A percentile compares a stretch with the other conserved stretches of the same genome.
phyloP scores from a whole-genome alignment of 2,329 filamentous ascomycete genomes.

The Beauveria brongniartii region DNA sequence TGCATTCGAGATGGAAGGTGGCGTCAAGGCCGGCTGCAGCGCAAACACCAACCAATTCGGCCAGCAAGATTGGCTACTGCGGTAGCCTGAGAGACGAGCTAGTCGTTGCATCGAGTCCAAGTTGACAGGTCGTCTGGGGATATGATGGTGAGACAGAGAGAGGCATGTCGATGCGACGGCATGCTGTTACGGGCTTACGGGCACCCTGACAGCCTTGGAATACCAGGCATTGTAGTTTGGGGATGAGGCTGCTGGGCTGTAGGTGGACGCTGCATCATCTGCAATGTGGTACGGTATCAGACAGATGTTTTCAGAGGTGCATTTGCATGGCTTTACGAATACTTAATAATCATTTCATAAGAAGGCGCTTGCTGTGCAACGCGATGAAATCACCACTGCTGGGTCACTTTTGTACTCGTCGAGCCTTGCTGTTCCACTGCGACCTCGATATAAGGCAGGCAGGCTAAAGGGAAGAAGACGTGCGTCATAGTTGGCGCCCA shows the following conservation, averaged over 20 bases:
- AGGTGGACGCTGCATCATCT: too few relatives aligned
- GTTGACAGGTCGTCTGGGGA: neutral
- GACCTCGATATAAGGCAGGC: neutral
- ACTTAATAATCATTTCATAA: too few relatives aligned
- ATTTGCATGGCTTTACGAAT: too few relatives aligned
- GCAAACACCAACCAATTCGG: neutral
- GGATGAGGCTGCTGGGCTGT: neutral
- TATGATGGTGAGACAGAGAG: neutral
- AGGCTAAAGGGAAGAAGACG: neutral
- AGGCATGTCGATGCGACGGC: slow-evolving; percentile 4
- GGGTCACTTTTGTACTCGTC: neutral
- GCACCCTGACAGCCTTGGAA: slow-evolving; percentile 1
- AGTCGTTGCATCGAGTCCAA: neutral
- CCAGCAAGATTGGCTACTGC: neutral
- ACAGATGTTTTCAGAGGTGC: too few relatives aligned
- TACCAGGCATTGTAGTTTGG: neutral
- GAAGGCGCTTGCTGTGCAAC: neutral
- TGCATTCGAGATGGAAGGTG: slow-evolving; percentile 7
- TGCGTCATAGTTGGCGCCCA: slow-evolving; percentile 5
- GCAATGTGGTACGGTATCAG: too few relatives aligned
- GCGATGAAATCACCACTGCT: neutral
- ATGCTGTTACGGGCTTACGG: neutral
- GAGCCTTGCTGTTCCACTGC: neutral
- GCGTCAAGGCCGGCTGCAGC: neutral
- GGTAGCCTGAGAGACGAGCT: neutral